Base-by-base conservation (phyloP, 345 rosid genomes). In the Trapa bicornis region DNA sequence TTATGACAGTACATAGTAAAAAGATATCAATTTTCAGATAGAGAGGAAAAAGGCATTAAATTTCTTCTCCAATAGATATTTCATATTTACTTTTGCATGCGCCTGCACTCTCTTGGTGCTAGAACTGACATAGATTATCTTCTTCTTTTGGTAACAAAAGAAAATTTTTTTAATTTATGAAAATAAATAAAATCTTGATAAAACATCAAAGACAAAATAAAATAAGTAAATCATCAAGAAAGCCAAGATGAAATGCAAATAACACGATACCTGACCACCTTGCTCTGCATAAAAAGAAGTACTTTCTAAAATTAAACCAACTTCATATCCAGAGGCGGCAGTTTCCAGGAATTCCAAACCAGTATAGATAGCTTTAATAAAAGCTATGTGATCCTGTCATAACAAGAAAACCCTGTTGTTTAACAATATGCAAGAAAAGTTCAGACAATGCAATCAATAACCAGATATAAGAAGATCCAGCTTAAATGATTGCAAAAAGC, bases 261-360 rank as follows among this genome's bases (percentile, higher is more conserved):
- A 32, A 58, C 11, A 35, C 35, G 37, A 63, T 84, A 94, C 97
- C 99, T 94, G 99, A 74, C 99, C 99, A 79, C 99, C 99, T 86
- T 91, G 99, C 83, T 94, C 97, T 37, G 99, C 96, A 75, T 94
- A 94, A 84, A 94, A 94, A 72, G 87, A 83, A 17, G 96, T 86
- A 38, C 96, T 87, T 39, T 81, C 87, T 79, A 91, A 73, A 65
- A 94, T 85, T 38, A 94, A 69, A 67, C 96, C 96, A 75, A 87
- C 85, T 42, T 89, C 96, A 73, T 68, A 64, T 6, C 76, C 84
- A 78, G 66, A 54, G 64, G 65, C 73, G 48, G 79, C 78, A 83
- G 76, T 81, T 74, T 82, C 83, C 77, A 85, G 67, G 74, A 83
- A 87, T 72, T 79, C 85, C 22, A 86, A 84, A 79, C 99, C 96